Base-by-base conservation (phyloP, 208 protist genomes). In the Leishmania braziliensis region DNA sequence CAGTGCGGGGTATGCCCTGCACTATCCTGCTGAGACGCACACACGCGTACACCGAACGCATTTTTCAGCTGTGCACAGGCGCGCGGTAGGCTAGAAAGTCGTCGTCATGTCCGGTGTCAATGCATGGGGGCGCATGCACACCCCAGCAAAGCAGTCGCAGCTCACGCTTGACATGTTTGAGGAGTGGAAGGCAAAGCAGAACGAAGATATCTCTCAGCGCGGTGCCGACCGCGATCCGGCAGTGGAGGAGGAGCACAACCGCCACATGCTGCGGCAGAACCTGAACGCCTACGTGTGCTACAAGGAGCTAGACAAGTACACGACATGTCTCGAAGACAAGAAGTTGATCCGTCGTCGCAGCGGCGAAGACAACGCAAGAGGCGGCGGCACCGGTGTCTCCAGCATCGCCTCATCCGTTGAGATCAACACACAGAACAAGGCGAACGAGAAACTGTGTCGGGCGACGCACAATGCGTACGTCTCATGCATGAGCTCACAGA, bases 201-300 rank as follows among this genome's bases (percentile, higher is more conserved):
- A 91, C 36, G 80, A 74, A 39, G 82, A 83, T 26, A 91, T 97
- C 51, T 80, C 86, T 50, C 63, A 91, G 12, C 91, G 92, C 75
- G 93, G 93, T 16, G 88, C 76, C 36, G 87, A 92, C 77, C 66
- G 63, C 23, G 86, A 95, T 79, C 84, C 82, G 5, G 86, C 70
- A 33, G 82, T 88, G 65, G 89, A 95, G 82, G 90, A 97, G 78
- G 89, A 88, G 82, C 89, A 95, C 85, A 93, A 91, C 76, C 85
- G 78, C 26, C 89, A 89, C 82, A 95, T 95, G 92, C 72, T 97
- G 50, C 89, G 90, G 0, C 92, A 94, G 75, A 95, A 95, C 80
- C 84, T 97, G 50, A 95, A 95, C 75, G 91, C 91, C 26, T 95
- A 95, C 79, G 78, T 95, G 5, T 97, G 94, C 84, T 84, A 95